Percentiles rank a stretch among this genome's conserved stretches.
phyloP scores from a whole-genome alignment of 75 land plant species.

The Pinus taeda region DNA sequence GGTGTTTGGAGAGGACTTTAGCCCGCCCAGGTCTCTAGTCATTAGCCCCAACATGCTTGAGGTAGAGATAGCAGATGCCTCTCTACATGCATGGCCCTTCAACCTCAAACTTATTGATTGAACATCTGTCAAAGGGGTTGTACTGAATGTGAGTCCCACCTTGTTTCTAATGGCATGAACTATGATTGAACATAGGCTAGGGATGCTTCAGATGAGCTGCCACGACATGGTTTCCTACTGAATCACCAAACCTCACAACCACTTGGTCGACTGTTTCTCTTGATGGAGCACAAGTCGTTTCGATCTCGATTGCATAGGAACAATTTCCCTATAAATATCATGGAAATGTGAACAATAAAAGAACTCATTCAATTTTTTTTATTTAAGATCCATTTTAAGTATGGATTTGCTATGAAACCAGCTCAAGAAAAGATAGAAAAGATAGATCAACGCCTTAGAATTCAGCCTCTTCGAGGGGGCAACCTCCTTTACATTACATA shows the following conservation, averaged over 20 bases:
- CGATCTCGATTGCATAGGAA: conserved; percentile 19
- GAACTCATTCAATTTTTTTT: too few relatives aligned
- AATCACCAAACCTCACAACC: conserved; percentile 19
- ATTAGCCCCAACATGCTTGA: conserved; percentile 31
- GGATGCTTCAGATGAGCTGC: conserved; percentile 18
- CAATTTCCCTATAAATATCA: background rate
- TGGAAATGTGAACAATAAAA: too few relatives aligned
- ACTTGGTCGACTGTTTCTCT: conserved; percentile 15
- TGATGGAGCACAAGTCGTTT: conserved; percentile 25
- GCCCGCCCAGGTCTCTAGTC: conserved; percentile 39
- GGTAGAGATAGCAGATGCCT: conserved; percentile 31
- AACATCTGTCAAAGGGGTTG: conserved; percentile 24
- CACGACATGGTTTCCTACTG: conserved; percentile 7
- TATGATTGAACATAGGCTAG: background rate
- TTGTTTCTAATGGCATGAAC: background rate
- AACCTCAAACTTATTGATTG: conserved; percentile 27
- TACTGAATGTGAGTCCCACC: background rate
- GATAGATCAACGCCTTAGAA: too few relatives aligned
- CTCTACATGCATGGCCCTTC: conserved; percentile 24
- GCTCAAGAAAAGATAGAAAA: too few relatives aligned
- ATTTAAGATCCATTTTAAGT: too few relatives aligned
- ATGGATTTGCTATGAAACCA: too few relatives aligned
- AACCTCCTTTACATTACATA: too few relatives aligned
- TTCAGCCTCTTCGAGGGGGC: too few relatives aligned
- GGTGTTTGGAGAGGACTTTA: too few relatives aligned